Percentiles rank a stretch among this genome's conserved stretches.
These are phyloP conservation scores for Fusarium siculi DNA, from an alignment of 2,329 filamentous ascomycete species.

Conservation along the genomic window DNA sequence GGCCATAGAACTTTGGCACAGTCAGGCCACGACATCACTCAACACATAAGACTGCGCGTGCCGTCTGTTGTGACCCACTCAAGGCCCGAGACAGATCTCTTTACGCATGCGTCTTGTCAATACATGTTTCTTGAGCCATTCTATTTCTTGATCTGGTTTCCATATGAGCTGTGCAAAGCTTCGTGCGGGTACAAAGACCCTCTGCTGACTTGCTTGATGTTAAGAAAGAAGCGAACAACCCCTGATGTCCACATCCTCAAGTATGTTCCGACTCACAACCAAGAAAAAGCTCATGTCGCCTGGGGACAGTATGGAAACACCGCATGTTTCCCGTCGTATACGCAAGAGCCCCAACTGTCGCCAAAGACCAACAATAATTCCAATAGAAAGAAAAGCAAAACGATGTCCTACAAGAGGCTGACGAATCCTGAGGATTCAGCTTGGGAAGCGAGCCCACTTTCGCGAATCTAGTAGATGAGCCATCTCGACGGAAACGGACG, in stretches of 20 bases:
- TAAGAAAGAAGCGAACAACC: neutral
- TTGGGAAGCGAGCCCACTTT: too few relatives aligned
- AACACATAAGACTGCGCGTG: neutral
- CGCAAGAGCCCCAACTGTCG: rapidly evolving
- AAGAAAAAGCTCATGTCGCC: neutral
- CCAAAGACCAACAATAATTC: neutral
- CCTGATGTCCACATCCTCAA: neutral
- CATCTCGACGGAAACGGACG: neutral
- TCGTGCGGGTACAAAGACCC: neutral
- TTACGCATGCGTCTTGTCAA: neutral
- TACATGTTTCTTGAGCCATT: neutral
- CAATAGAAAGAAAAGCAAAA: neutral
- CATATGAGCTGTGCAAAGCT: neutral
- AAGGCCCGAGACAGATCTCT: neutral
- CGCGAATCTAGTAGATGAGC: too few relatives aligned
- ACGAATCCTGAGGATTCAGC: neutral
- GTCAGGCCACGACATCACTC: neutral
- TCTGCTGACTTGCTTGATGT: neutral
- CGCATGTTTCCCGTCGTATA: neutral
- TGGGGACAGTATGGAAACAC: neutral
- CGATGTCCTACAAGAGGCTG: neutral
- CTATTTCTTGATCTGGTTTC: too few relatives aligned
- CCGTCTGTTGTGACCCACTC: too few relatives aligned
- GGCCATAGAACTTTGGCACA: neutral
- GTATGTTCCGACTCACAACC: neutral